Base-by-base conservation (phyloP, 495 filamentous ascomycete genomes). In the Immersiella caudata region DNA sequence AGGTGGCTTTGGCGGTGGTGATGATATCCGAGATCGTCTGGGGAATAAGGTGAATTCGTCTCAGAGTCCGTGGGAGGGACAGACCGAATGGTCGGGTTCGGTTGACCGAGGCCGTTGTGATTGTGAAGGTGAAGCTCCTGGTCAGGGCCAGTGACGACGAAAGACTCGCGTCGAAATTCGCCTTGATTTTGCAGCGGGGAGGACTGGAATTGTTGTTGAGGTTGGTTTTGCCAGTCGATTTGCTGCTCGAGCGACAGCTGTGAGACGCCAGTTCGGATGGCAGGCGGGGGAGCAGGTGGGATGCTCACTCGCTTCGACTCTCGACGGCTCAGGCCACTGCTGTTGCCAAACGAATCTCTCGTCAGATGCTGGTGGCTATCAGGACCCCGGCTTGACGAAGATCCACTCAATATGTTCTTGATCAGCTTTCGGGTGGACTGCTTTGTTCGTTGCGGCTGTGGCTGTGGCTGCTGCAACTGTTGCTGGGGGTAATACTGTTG, bases 301-400 rank as follows among this genome's bases (percentile, higher is more conserved):
- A 78, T 76, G 70, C 82, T 83, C 58, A 80, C 73, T 58, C 83
- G 75, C 70, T 83, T 84, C 16, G 84, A 86, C 16, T 80, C 79
- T 66, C 82, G 75, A 65, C 83, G 83, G 59, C 69, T 76, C 14
- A 83, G 56, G 18, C 79, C 79, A 11, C 72, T 62, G 27, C 73
- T 68, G 73, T 78, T 81, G 69, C 79, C 55, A 50, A 65, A 80
- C 14, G 79, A 73, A 59, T 67, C 69, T 22, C 71, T 67, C 21
- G 67, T 35, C 35, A 29, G 50, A 64, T 81, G 76, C 59, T 77
- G 74, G 67, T 78, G 75, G 29, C 56, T 62, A 52, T 80, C 76
- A 60, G 72, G 60, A 61, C 69, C 72, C 24, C 73, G 73, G 62
- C 70, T 75, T 59, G 73, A 77, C 21, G 73, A 74, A 59, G 73